Conservation (phyloP, 176 grass and related monocot species). For the Carex cristatella region DNA sequence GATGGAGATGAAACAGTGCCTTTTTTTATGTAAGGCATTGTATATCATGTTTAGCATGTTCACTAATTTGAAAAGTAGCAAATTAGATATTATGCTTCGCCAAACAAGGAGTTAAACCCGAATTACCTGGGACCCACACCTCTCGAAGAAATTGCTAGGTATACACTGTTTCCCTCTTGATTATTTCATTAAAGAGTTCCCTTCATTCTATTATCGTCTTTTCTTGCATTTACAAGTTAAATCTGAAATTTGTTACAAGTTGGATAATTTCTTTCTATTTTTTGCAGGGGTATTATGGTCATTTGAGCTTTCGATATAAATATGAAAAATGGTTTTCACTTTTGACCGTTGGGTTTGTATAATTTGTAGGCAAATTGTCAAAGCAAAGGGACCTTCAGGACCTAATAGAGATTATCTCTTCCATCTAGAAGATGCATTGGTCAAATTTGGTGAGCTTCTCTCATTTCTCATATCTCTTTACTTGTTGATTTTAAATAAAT, state of each 20-base stretch:
- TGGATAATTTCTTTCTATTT: background rate
- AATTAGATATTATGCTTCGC: constrained; percentile 75
- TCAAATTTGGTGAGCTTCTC: constrained; percentile 54
- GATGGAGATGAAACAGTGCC: background rate
- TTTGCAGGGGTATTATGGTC: constrained; percentile 11
- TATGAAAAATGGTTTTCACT: background rate
- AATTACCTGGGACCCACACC: constrained; percentile 85
- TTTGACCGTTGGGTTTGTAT: background rate
- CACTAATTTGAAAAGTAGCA: constrained; percentile 26
- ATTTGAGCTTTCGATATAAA: background rate
- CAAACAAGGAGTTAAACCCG: constrained; percentile 44
- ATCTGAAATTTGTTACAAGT: background rate
- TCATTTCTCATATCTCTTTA: background rate
- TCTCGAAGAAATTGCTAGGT: constrained; percentile 85
- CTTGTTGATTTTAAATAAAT: background rate
- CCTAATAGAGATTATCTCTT: constrained; percentile 90
- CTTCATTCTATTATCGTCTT: background rate
- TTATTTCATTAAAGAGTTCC: background rate
- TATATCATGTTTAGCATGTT: background rate
- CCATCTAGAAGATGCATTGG: constrained; percentile 64
- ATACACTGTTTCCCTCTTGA: background rate
- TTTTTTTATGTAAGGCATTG: background rate
- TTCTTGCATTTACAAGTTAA: background rate
- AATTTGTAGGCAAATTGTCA: constrained; percentile 66
- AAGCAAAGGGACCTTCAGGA: constrained; percentile 72